These are phyloP conservation scores for Rhodotorula sp. DNA, from an alignment of 1,284 basidiomycete genomes.

Conservation along the genomic window DNA sequence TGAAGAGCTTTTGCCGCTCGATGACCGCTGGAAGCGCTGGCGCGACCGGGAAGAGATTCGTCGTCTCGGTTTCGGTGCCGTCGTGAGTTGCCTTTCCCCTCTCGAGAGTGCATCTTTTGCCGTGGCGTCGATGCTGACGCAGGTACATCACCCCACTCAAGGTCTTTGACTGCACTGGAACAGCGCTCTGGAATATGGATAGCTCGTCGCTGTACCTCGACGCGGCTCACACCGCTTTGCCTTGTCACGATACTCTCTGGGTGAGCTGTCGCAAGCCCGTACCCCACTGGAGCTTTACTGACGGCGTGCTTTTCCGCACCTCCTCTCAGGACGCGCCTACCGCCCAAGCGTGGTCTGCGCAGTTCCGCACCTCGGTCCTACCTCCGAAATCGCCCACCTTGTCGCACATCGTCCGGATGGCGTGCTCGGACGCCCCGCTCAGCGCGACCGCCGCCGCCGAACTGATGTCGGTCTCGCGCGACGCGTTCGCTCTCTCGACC, in stretches of 20 bases:
- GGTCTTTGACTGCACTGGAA: conserved; percentile 35
- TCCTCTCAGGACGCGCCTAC: conserved; percentile 29
- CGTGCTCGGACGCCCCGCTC: conserved; percentile 11
- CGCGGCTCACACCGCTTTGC: conserved; percentile 34
- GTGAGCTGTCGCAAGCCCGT: too few species aligned
- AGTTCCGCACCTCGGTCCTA: conserved; percentile 19
- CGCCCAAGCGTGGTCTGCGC: conserved; percentile 25
- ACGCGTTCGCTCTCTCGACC: conserved; percentile 34
- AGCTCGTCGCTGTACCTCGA: conserved; percentile 31
- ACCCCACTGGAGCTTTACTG: too few species aligned
- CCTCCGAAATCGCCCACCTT: conserved; percentile 20
- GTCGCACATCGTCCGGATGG: conserved; percentile 24
- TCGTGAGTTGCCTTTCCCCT: conserved; percentile 15
- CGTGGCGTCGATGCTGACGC: not conserved
- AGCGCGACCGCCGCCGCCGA: conserved; percentile 5
- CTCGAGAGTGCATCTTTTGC: not conserved
- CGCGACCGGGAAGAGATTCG: conserved; percentile 37
- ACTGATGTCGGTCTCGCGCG: conserved; percentile 19
- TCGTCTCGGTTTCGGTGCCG: conserved; percentile 32
- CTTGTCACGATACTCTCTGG: conserved; percentile 36
- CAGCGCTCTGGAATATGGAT: conserved; percentile 35
- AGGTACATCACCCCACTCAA: not conserved
- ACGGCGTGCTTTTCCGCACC: not conserved
- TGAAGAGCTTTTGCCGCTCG: conserved; percentile 26
- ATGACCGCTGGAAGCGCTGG: conserved; percentile 40